Evolutionary conservation across 2,329 filamentous ascomycete species (phyloP), one percentile per base, ranked within the genome.

Genomic region (Scolecobasidium constrictum): DNA sequence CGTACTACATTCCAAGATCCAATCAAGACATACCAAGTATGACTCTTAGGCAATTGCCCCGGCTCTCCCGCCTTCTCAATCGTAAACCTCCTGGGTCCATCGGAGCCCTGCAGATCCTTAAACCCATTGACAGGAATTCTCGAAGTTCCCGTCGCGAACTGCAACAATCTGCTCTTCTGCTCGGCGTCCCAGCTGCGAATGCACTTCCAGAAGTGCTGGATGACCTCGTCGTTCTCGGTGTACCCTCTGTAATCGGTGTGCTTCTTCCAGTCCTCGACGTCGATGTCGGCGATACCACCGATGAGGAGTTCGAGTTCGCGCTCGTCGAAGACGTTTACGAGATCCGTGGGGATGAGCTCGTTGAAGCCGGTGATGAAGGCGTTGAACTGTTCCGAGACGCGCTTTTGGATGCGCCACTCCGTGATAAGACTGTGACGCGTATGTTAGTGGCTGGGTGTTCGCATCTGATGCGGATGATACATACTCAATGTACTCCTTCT

Each of bases 201-300:
- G 47, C 84, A 90, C 64, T 94, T 88, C 92, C 92, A 98, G 75
- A 98, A 98, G 71, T 93, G 88, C 63, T 93, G 85, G 51, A 98
- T 92, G 19, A 98, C 92, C 58, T 95, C 86, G 55, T 98, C 92
- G 45, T 81, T 87, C 66, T 98, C 92, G 7, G 93, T 95, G 73
- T 98, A 98, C 43, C 92, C 92, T 53, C 92, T 83, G 65, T 98
- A 98, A 59, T 98, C 92, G 37, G 92, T 98, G 67, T 98, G 92
- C 72, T 98, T 98, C 82, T 98, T 96, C 92, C 92, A 98, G 65
- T 98, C 92, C 47, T 98, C 92, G 13, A 98, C 90, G 57, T 98
- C 92, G 53, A 98, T 98, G 65, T 98, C 92, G n/a, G 92, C 92
- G 54, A 98, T 98, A 73, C 92, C 92, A 51, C 92, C 92, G 58